Conservation (phyloP, 2,329 filamentous ascomycete species). For the Ophiostoma australiae region DNA sequence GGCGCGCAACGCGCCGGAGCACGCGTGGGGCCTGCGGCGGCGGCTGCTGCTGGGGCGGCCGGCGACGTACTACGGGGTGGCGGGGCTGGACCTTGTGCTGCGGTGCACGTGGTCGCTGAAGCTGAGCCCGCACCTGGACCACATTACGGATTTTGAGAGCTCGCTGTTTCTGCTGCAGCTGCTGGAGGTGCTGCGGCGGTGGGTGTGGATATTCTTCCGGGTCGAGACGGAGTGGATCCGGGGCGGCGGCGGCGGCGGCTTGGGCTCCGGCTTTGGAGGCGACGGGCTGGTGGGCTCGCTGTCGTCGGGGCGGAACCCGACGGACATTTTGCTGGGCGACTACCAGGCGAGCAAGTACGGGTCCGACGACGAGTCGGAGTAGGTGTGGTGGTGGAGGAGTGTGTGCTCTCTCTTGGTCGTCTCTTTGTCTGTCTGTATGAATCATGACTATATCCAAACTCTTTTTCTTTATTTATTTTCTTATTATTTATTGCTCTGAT, state of each 20-base stretch:
- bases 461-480: too few species aligned
- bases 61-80: slow-evolving; percentile 75
- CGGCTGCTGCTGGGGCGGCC: slow-evolving; percentile 64
- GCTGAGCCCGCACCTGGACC: slow-evolving; percentile 74
- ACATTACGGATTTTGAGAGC: slow-evolving; percentile 79
- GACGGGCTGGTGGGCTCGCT: slow-evolving; percentile 9
- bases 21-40: slow-evolving; percentile 73
- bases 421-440: neutral
- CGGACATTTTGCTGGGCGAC: slow-evolving; percentile 68
- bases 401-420: neutral
- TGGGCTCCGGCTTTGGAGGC: neutral
- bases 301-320: slow-evolving; percentile 25
- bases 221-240: slow-evolving; percentile 89
- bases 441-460: neutral
- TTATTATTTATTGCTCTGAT: too few species aligned
- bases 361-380: slow-evolving; percentile 28
- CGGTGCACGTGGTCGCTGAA: slow-evolving; percentile 90
- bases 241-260: slow-evolving; percentile 22
- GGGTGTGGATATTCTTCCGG: slow-evolving; percentile 96
- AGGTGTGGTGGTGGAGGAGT: neutral
- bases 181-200: slow-evolving; percentile 79
- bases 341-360: slow-evolving; percentile 59
- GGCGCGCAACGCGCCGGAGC: slow-evolving; percentile 56
- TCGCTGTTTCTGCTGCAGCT: slow-evolving; percentile 84
- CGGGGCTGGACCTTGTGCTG: slow-evolving; percentile 71